These are phyloP conservation scores for Monascus purpureus DNA, from an alignment of 495 filamentous ascomycete species.

Conservation along the genomic window DNA sequence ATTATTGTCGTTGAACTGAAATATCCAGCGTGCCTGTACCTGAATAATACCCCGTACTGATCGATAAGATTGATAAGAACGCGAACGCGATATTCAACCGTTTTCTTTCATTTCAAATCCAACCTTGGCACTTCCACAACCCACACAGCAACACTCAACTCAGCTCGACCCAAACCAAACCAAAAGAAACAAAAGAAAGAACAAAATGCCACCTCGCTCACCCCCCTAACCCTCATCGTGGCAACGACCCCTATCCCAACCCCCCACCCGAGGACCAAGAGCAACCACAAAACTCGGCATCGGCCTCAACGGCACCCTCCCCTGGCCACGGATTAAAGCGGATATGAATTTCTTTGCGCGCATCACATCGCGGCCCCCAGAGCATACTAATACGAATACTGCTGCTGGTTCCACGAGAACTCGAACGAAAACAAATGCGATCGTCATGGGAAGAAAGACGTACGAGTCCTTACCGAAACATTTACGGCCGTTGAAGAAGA, in stretches of 20 bases:
- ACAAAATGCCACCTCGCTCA: constrained; percentile 12
- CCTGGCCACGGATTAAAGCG: constrained; percentile 73
- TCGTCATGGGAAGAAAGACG: constrained; percentile 96
- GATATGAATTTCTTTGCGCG: constrained; percentile 95
- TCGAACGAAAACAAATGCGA: constrained; percentile 42
- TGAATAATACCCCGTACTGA: no score
- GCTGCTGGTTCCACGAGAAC: background rate
- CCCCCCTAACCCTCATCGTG: constrained; percentile 28
- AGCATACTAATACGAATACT: constrained; percentile 6
- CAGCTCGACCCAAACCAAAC: background rate
- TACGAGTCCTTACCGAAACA: constrained; percentile 71
- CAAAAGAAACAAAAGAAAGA: background rate
- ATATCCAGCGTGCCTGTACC: no score
- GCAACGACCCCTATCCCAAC: constrained; percentile 25
- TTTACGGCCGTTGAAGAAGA: constrained; percentile 64
- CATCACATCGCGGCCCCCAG: constrained; percentile 55
- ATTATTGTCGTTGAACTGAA: no score
- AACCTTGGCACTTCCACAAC: background rate
- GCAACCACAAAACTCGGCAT: constrained; percentile 59
- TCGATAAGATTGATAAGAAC: no score
- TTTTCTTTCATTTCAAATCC: no score
- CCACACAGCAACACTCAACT: no score
- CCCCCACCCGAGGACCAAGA: constrained; percentile 8
- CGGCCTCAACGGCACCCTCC: constrained; percentile 62
- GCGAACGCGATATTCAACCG: no score